Evolutionary conservation across 768 basidiomycete species (phyloP), one percentile per base, ranked within the genome.

Genomic region (Rossbeevera mucosa): DNA sequence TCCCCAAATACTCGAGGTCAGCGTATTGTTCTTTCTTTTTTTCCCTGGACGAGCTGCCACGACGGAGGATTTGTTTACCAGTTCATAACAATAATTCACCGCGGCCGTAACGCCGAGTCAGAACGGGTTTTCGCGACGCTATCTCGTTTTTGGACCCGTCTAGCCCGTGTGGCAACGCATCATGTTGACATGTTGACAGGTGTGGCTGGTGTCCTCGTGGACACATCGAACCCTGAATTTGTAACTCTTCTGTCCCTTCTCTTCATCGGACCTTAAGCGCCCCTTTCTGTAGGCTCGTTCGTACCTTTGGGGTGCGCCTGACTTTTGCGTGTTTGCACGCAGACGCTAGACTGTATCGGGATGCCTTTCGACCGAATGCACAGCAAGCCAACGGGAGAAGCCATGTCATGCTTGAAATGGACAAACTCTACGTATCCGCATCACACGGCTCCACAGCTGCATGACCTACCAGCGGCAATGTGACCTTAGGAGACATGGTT

Each of bases 241-340:
- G 51, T 58, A 49, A 49, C 51, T 54, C 48, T 51, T 53, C 14
- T 48, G 44, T 48, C 55, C 61, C 55, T 55, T 58, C 58, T 40
- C 49, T 53, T 21, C 52, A 30, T 57, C 67, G 67, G 67, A 68
- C 38, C 67, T 68, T 70, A 59, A 47, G 62, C 67, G 68, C 67
- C 69, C 67, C 59, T 59, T 66, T 47, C 38, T 41, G 31, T 44
- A 21, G 45, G 38, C 48, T 55, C 53, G 42, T 55, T 55, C 53
- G 42, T 55, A 51, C 49, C 30, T 30, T 49, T 20, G 25, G 45
- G 38, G 43, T 40, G 31, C 6, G n/a, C 25, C 48, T 47, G 38
- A 51, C 44, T 42, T 55, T 54, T 54, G 26, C 50, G 18, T 21
- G 30, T 40, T 28, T 11, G 18, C 36, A 38, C 36, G 45, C 47